Evolutionary conservation across 2,329 filamentous ascomycete species (phyloP).

Genomic region (Falciphora oryzae): DNA sequence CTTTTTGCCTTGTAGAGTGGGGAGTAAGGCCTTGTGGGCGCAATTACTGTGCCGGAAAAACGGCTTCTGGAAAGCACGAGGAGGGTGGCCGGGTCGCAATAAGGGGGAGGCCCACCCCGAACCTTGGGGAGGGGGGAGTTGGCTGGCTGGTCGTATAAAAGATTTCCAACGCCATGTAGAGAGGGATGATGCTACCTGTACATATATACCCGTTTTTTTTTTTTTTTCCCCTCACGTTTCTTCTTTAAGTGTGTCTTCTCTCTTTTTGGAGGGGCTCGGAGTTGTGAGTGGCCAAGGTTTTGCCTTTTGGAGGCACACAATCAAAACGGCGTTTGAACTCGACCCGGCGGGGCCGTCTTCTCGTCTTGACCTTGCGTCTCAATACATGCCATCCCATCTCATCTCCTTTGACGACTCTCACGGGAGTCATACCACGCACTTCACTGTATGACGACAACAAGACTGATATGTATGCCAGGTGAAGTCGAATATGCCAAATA

Average conservation of each 20-base stretch:
- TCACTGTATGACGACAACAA: no score
- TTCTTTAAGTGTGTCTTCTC: neutral
- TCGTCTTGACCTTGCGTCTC: neutral
- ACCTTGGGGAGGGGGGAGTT: no score
- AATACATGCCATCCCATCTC: neutral
- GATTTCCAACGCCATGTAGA: neutral
- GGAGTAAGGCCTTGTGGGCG: no score
- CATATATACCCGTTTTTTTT: neutral
- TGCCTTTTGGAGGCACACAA: neutral
- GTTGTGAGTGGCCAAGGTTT: neutral
- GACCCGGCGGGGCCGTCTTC: neutral
- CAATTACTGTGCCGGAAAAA: no score
- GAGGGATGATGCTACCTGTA: neutral
- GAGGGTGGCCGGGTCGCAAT: no score
- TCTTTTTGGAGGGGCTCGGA: slow-evolving; percentile 1
- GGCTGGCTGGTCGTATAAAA: neutral
- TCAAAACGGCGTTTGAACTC: neutral
- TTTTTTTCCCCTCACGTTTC: neutral
- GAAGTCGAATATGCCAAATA: no score
- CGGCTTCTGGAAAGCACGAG: no score
- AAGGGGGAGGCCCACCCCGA: no score
- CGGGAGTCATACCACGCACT: no score
- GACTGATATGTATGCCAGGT: no score
- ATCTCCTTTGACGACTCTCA: neutral
- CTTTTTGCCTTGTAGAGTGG: no score